A percentile compares a stretch with the other conserved stretches of the same genome.
Evolutionary conservation across 164 flowering plant genomes (phyloP).

Genomic region (Magnolia kwangsiensis): DNA sequence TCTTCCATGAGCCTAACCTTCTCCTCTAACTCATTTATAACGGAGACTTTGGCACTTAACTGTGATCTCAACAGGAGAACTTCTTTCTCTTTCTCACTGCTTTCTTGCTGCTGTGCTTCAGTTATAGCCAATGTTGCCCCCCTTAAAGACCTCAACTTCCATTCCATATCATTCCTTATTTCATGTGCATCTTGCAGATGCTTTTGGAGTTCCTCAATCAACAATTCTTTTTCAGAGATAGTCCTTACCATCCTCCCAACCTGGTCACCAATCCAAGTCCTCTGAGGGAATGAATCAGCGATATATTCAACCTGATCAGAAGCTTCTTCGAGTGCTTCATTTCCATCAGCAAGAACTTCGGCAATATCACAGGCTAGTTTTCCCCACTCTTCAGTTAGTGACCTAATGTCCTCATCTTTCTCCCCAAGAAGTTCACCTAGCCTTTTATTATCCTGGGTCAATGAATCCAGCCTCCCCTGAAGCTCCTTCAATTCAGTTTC

Average conservation of each 20-base stretch:
- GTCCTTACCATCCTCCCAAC: constrained; percentile 43
- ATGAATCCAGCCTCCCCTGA: constrained; percentile 29
- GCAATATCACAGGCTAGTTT: constrained; percentile 52
- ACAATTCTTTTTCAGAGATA: constrained; percentile 67
- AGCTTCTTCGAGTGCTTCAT: constrained; percentile 57
- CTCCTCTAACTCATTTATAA: constrained; percentile 36
- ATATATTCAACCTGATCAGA: constrained; percentile 52
- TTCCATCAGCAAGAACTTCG: constrained; percentile 61
- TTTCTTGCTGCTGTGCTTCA: constrained; percentile 76
- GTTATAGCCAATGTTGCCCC: constrained; percentile 80
- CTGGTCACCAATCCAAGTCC: constrained; percentile 64
- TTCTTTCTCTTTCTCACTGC: constrained; percentile 61
- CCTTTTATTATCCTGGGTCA: constrained; percentile 40
- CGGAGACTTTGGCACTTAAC: constrained; percentile 32
- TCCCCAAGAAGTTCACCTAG: constrained; percentile 38
- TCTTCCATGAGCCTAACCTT: constrained; percentile 38
- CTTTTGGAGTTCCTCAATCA: constrained; percentile 60
- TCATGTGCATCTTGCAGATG: constrained; percentile 67
- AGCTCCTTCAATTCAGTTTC: constrained; percentile 44
- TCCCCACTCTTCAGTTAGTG: constrained; percentile 63
- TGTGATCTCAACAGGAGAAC: constrained; percentile 42
- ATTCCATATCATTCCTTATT: constrained; percentile 58
- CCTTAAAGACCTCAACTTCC: constrained; percentile 77
- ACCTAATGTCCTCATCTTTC: constrained; percentile 46
- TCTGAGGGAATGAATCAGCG: constrained; percentile 47